These are phyloP conservation scores for Chenopodium album DNA, from an alignment of 148 eudicot species.

Conservation along the genomic window DNA sequence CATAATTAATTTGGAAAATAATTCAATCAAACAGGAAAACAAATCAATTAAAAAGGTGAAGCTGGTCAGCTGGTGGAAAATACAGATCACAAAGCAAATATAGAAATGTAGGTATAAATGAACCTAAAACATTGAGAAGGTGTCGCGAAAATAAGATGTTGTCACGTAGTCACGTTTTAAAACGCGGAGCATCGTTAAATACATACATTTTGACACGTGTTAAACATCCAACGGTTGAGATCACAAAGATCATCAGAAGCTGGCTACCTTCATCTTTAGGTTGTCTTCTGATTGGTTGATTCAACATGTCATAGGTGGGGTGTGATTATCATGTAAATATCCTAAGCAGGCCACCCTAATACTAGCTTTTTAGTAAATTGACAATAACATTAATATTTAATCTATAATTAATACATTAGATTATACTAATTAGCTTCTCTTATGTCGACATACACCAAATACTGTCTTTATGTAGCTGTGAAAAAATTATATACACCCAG, in stretches of 20 bases:
- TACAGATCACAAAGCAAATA: conserved; percentile 4
- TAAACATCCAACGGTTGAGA: conserved; percentile 17
- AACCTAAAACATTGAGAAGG: not conserved
- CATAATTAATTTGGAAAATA: not conserved
- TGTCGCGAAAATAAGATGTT: not conserved
- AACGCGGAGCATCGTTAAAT: conserved; percentile 5
- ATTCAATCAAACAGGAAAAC: not conserved
- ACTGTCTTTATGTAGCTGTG: not conserved
- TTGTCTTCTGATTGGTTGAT: conserved; percentile 19
- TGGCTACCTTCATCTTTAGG: conserved; percentile 7
- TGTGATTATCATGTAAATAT: not conserved
- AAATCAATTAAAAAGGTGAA: not conserved
- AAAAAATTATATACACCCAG: no score
- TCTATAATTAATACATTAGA: no score
- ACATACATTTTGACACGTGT: conserved; percentile 4
- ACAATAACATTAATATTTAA: not conserved
- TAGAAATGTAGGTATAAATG: no score
- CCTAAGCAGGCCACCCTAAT: not conserved
- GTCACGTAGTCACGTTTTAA: conserved; percentile 12
- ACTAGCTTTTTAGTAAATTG: not conserved
- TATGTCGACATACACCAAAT: not conserved
- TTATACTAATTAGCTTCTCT: not conserved
- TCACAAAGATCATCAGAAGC: not conserved
- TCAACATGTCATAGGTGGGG: conserved; percentile 8
- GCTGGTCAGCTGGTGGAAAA: not conserved